These are phyloP conservation scores for Allodekkera sacchari DNA, from an alignment of 805 yeast species.

Conservation along the genomic window DNA sequence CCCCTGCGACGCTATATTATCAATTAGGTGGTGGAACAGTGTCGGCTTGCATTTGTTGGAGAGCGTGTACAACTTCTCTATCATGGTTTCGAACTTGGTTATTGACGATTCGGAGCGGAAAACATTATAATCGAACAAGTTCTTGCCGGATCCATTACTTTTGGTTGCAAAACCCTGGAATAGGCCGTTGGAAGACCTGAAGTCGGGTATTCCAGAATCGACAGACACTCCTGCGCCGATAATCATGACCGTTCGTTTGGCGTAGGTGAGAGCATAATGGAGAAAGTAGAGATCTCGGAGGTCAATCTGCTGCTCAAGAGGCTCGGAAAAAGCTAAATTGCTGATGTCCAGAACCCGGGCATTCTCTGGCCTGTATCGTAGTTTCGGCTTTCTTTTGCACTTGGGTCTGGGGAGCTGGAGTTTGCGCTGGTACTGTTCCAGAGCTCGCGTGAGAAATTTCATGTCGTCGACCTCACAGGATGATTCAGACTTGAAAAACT, in stretches of 20 bases:
- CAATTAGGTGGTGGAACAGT: conserved; percentile 59
- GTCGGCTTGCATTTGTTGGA: conserved; percentile 59
- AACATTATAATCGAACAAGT: conserved; percentile 72
- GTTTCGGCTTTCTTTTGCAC: conserved; percentile 33
- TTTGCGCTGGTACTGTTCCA: no score
- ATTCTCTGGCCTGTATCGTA: conserved; percentile 37
- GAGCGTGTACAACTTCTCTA: conserved; percentile 50
- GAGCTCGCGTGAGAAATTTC: no score
- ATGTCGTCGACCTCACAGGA: no score
- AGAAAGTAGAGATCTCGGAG: conserved; percentile 39
- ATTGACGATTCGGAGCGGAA: conserved; percentile 58
- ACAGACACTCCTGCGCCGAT: conserved; percentile 92
- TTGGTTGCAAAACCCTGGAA: conserved; percentile 44
- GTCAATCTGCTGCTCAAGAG: conserved; percentile 27
- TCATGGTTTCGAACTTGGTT: conserved; percentile 63
- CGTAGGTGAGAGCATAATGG: conserved; percentile 42
- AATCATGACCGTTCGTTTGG: conserved; percentile 54
- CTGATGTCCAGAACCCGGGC: conserved; percentile 36
- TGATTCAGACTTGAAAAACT: no score
- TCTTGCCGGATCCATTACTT: conserved; percentile 37
- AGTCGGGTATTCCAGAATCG: conserved; percentile 76
- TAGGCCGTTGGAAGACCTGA: conserved; percentile 71
- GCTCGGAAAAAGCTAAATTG: conserved; percentile 15
- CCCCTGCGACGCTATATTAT: conserved; percentile 50
- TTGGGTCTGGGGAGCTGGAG: conserved; percentile 9